phyloP scores from a whole-genome alignment of 129 eudicot species.

The Logfia minima region DNA sequence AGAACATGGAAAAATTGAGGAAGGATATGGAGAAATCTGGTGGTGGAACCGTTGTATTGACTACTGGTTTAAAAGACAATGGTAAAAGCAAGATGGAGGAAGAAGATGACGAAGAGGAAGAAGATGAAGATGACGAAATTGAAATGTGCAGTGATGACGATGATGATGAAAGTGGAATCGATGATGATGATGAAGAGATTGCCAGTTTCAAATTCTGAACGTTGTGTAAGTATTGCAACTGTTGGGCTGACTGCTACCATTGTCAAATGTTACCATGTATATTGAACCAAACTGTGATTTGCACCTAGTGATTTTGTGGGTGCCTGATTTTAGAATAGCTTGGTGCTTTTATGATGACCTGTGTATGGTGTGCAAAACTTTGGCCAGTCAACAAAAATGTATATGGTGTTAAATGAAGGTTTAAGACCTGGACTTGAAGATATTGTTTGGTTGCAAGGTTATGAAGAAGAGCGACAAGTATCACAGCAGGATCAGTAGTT shows the following conservation, averaged over 20 bases:
- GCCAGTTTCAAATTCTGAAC: conserved; percentile 46
- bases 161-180: conserved; percentile 51
- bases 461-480: background rate
- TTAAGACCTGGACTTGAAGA: conserved; percentile 62
- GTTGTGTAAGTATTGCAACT: background rate
- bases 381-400: too few species aligned
- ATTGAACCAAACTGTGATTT: conserved; percentile 17
- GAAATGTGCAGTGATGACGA: conserved; percentile 45
- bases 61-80: conserved; percentile 67
- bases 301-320: conserved; percentile 2
- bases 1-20: conserved; percentile 90
- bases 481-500: background rate
- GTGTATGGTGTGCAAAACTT: too few species aligned
- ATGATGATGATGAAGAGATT: conserved; percentile 45
- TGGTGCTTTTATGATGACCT: too few species aligned
- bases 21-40: conserved; percentile 82
- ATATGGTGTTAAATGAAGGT: conserved; percentile 39
- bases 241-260: background rate
- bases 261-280: conserved; percentile 15
- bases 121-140: conserved; percentile 42
- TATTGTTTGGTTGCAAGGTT: conserved; percentile 65
- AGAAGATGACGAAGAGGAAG: conserved; percentile 22
- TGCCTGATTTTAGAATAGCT: background rate
- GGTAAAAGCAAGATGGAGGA: too few species aligned
- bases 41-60: conserved; percentile 81